A percentile compares a stretch with the other conserved stretches of the same genome.
Evolutionary conservation across 352 stramenopile species (phyloP).

Genomic region (Phytophthora nicotianae): DNA sequence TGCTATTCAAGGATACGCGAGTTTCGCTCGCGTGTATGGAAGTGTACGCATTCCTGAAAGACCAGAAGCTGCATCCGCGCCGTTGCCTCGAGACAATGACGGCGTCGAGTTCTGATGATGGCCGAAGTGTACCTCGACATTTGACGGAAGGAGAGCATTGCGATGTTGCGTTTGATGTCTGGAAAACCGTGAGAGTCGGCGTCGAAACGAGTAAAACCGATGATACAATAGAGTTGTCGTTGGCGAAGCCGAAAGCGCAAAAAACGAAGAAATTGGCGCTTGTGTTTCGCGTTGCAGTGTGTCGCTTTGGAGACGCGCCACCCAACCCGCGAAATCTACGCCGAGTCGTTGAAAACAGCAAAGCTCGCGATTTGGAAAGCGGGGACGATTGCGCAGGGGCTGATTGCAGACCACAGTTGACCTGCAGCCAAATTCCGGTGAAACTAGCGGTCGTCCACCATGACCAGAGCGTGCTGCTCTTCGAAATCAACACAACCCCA

Average conservation of each 20-base stretch:
- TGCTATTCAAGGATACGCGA: constrained; percentile 30
- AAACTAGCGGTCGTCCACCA: constrained; percentile 69
- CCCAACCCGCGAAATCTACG: constrained; percentile 34
- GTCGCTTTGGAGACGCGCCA: constrained; percentile 45
- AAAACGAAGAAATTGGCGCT: constrained; percentile 45
- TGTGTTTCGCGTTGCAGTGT: constrained; percentile 64
- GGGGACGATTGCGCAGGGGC: neutral
- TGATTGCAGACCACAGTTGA: constrained; percentile 10
- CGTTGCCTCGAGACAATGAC: constrained; percentile 36
- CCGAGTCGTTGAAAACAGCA: constrained; percentile 11
- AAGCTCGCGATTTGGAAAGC: constrained; percentile 5
- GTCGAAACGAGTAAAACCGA: neutral
- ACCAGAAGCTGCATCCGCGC: constrained; percentile 68
- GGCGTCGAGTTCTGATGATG: constrained; percentile 1
- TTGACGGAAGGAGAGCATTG: constrained; percentile 14
- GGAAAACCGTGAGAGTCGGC: constrained; percentile 40
- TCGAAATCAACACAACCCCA: constrained; percentile 44
- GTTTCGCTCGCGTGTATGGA: constrained; percentile 51
- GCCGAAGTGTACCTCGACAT: constrained; percentile 31
- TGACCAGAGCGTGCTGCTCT: constrained; percentile 66
- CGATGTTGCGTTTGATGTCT: constrained; percentile 63
- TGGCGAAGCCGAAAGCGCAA: constrained; percentile 31
- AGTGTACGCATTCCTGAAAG: constrained; percentile 69
- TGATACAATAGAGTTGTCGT: neutral
- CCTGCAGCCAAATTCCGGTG: constrained; percentile 33